phyloP scores from a whole-genome alignment of 306 rosid genomes.

The Vachellia pachyceras region DNA sequence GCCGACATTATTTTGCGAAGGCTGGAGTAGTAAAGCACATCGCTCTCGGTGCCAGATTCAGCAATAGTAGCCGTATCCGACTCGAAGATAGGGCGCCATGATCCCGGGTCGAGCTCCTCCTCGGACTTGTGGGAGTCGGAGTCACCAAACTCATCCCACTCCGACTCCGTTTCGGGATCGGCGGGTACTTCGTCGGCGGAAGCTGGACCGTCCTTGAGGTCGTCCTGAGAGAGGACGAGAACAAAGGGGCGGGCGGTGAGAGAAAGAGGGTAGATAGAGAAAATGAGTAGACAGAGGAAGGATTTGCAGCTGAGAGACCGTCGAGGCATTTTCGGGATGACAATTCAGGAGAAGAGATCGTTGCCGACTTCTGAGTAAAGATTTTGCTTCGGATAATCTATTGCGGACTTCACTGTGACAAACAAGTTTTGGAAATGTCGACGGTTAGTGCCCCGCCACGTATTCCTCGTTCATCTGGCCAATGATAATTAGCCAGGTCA shows the following conservation, averaged over 20 bases:
- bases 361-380: neutral
- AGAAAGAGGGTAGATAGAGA: conserved; percentile 52
- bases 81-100: conserved; percentile 94
- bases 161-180: conserved; percentile 59
- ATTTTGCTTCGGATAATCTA: neutral
- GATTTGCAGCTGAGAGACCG: conserved; percentile 38
- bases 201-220: conserved; percentile 57
- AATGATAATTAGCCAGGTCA: conserved; percentile 1
- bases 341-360: neutral
- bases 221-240: conserved; percentile 81
- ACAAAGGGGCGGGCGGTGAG: conserved; percentile 67
- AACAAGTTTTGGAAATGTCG: neutral
- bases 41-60: conserved; percentile 36
- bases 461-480: neutral
- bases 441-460: neutral
- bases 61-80: conserved; percentile 47
- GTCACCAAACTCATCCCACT: conserved; percentile 94
- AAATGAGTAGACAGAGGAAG: conserved; percentile 45
- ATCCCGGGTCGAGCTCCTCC: conserved; percentile 85
- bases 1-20: conserved; percentile 59
- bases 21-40: conserved; percentile 59
- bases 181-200: conserved; percentile 49
- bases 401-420: neutral
- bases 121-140: conserved; percentile 69
- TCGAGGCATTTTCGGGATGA: conserved; percentile 32